Conservation (phyloP, 306 rosid genomes). For the Prunus campanulata region DNA sequence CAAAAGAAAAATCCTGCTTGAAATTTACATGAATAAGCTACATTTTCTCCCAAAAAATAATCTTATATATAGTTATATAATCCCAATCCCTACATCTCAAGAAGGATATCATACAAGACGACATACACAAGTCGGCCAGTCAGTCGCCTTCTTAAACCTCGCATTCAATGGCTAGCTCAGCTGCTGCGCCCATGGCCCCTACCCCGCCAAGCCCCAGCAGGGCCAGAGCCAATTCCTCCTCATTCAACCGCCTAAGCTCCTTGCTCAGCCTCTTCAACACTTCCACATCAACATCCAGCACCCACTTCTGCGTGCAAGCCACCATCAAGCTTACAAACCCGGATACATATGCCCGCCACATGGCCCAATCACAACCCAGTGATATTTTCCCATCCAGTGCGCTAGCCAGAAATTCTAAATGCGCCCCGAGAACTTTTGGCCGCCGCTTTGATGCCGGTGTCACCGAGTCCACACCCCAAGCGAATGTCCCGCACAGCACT, state of each 20-base stretch:
- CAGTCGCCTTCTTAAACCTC: conserved; percentile 16
- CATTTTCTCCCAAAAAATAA: background rate
- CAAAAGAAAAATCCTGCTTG: background rate
- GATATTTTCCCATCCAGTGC: conserved; percentile 54
- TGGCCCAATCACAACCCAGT: conserved; percentile 56
- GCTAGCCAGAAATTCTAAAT: conserved; percentile 68
- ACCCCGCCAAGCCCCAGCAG: conserved; percentile 70
- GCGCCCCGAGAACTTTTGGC: conserved; percentile 49
- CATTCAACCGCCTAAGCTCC: conserved; percentile 60
- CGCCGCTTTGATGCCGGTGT: conserved; percentile 50
- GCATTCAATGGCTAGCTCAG: conserved; percentile 57
- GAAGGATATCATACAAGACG: background rate
- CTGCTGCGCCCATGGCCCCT: conserved; percentile 80
- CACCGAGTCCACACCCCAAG: conserved; percentile 69
- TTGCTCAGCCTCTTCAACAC: conserved; percentile 68
- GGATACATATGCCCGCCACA: conserved; percentile 69
- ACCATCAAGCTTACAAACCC: conserved; percentile 76
- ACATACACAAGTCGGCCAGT: background rate
- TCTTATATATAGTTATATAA: background rate
- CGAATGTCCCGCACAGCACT: conserved; percentile 64
- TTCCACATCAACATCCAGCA: conserved; percentile 52
- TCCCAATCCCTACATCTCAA: background rate
- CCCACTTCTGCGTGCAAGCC: conserved; percentile 60
- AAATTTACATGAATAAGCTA: conserved; percentile 18
- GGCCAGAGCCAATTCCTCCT: conserved; percentile 75